Conservation (phyloP, 2,329 filamentous ascomycete genomes). For the Phialocephala subalpina region DNA sequence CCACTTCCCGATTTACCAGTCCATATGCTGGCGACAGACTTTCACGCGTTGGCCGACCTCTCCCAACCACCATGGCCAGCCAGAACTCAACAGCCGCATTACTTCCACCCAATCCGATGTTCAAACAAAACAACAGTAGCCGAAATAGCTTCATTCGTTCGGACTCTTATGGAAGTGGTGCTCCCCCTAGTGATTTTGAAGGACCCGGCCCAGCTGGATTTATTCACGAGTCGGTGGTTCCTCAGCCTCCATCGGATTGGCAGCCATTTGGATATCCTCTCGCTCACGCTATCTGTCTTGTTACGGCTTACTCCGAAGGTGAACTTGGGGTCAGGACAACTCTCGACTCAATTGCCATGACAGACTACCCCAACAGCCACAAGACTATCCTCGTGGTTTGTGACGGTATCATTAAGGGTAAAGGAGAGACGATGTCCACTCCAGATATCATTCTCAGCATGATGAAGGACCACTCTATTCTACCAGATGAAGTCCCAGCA, state of each 20-base stretch:
- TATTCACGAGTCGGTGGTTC: conserved; percentile 94
- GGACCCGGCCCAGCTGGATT: conserved; percentile 89
- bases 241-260: conserved; percentile 95
- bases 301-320: conserved; percentile 97
- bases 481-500: conserved; percentile 81
- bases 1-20: conserved; percentile 92
- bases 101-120: conserved; percentile 75
- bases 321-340: conserved; percentile 92
- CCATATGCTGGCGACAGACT: conserved; percentile 81
- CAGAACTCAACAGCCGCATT: conserved; percentile 78
- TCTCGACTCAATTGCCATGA: conserved; percentile 94
- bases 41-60: conserved; percentile 55
- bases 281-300: conserved; percentile 91
- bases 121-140: conserved; percentile 71
- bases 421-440: conserved; percentile 86
- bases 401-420: conserved; percentile 96
- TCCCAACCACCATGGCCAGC: conserved; percentile 93
- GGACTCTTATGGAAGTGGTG: conserved; percentile 59
- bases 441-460: conserved; percentile 90
- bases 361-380: conserved; percentile 99
- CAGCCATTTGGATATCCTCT: conserved; percentile 96
- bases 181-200: conserved; percentile 64
- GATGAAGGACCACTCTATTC: conserved; percentile 90
- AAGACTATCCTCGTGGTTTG: conserved; percentile 96
- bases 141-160: conserved; percentile 70